These are phyloP conservation scores for Fusarium sp. DNA, from an alignment of 2,329 filamentous ascomycete species.

Conservation along the genomic window DNA sequence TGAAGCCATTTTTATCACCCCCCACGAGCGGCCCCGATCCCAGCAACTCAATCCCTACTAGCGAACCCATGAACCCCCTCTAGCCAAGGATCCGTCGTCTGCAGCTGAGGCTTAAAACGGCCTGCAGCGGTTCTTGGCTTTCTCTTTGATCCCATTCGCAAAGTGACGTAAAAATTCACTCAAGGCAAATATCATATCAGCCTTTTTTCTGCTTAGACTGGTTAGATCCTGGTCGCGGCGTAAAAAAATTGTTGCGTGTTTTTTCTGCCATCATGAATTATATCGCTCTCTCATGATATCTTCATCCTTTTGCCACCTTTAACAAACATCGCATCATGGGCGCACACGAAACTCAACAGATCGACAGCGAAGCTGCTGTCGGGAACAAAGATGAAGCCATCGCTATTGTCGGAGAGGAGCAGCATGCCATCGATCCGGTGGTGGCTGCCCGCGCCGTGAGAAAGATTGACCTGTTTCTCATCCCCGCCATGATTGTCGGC, in stretches of 20 bases:
- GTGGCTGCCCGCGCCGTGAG: constrained; percentile 68
- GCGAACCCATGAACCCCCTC: not conserved
- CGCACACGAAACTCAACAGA: not conserved
- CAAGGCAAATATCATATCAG: constrained; percentile 27
- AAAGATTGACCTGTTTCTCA: constrained; percentile 76
- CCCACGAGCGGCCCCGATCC: not conserved
- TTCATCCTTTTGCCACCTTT: not conserved
- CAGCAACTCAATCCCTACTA: not conserved
- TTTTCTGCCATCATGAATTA: not conserved
- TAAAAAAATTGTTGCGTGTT: not conserved
- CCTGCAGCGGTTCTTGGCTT: not conserved
- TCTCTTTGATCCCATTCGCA: not conserved
- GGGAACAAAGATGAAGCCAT: constrained; percentile 51
- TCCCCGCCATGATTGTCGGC: constrained; percentile 73
- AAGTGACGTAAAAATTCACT: constrained; percentile 33
- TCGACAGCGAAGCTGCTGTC: constrained; percentile 24
- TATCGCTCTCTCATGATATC: constrained; percentile 7
- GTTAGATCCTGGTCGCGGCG: not conserved
- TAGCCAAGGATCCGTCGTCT: not conserved
- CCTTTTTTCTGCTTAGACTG: not conserved
- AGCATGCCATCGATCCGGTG: constrained; percentile 64
- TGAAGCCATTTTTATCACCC: not conserved
- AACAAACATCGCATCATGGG: constrained; percentile 23
- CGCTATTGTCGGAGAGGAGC: constrained; percentile 68
- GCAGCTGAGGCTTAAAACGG: constrained; percentile 36